Conservation (phyloP, 306 rosid species). For the Mimosa pudica region DNA sequence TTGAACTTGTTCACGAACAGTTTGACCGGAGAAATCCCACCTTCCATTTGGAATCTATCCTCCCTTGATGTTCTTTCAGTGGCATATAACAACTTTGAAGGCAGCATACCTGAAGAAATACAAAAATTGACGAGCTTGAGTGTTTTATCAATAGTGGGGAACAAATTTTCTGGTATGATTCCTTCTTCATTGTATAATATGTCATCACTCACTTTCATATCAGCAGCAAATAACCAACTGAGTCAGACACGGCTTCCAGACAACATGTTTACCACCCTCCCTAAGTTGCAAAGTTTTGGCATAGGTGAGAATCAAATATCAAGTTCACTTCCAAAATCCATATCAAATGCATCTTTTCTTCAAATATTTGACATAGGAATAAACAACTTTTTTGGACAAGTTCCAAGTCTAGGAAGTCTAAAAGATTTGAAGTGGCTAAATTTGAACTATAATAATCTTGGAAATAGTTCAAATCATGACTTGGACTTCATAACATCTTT, state of each 20-base stretch:
- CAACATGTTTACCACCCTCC: slow-evolving; percentile 17
- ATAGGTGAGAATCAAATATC: neutral
- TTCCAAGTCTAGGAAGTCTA: slow-evolving; percentile 1
- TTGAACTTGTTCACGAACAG: neutral
- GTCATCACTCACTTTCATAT: neutral
- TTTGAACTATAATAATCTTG: neutral
- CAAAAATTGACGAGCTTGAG: neutral
- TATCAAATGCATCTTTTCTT: slow-evolving; percentile 19
- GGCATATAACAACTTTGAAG: neutral
- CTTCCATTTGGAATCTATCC: neutral
- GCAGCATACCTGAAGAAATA: neutral
- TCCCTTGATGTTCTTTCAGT: neutral
- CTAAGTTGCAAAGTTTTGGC: neutral
- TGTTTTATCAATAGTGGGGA: neutral
- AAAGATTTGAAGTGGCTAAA: neutral
- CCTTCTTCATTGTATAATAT: neutral
- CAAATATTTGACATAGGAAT: neutral
- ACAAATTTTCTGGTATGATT: neutral
- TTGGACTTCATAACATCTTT: slow-evolving; percentile 12
- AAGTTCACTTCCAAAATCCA: neutral
- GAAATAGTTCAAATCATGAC: neutral
- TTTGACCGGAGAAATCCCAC: neutral
- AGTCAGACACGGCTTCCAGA: neutral
- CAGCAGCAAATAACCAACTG: neutral
- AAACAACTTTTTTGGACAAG: slow-evolving; percentile 12